phyloP scores from a whole-genome alignment of 192 early-diverging fungal species.

The Rhizophagus prolifer region DNA sequence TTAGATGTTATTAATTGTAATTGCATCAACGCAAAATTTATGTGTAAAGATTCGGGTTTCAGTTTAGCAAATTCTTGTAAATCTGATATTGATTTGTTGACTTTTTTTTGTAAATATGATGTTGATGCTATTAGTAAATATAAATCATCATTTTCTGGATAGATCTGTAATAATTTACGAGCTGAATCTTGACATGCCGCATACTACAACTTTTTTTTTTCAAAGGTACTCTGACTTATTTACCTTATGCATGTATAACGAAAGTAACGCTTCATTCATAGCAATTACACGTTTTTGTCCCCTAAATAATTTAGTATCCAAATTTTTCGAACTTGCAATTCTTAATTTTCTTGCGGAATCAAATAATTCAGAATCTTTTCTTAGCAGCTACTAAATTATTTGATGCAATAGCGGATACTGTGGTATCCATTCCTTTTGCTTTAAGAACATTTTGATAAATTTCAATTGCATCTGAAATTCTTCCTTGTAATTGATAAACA shows the following conservation, averaged over 20 bases:
- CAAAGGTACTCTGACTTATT: too few relatives aligned
- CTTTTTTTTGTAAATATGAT: slow-evolving; percentile 55
- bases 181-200: slow-evolving; percentile 52
- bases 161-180: slow-evolving; percentile 51
- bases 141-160: slow-evolving; percentile 60
- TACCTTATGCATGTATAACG: slow-evolving; percentile 56
- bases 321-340: slow-evolving; percentile 49
- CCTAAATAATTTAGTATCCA: slow-evolving; percentile 59
- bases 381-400: slow-evolving; percentile 66
- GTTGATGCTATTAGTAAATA: slow-evolving; percentile 60
- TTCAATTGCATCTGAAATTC: slow-evolving; percentile 50
- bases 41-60: slow-evolving; percentile 46
- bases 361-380: slow-evolving; percentile 56
- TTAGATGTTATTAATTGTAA: slow-evolving; percentile 53
- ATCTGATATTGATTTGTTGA: slow-evolving; percentile 55
- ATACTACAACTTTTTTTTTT: slow-evolving; percentile 33
- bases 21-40: slow-evolving; percentile 66
- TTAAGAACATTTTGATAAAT: slow-evolving; percentile 60
- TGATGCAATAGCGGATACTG: slow-evolving; percentile 60
- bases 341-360: slow-evolving; percentile 59
- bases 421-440: slow-evolving; percentile 51
- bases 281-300: slow-evolving; percentile 59
- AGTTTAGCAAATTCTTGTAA: slow-evolving; percentile 44
- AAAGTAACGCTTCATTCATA: slow-evolving; percentile 64
- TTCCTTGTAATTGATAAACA: slow-evolving; percentile 63